Evolutionary conservation across 73 alveolate genomes (phyloP).

Genomic region (Effrenium voratum): DNA sequence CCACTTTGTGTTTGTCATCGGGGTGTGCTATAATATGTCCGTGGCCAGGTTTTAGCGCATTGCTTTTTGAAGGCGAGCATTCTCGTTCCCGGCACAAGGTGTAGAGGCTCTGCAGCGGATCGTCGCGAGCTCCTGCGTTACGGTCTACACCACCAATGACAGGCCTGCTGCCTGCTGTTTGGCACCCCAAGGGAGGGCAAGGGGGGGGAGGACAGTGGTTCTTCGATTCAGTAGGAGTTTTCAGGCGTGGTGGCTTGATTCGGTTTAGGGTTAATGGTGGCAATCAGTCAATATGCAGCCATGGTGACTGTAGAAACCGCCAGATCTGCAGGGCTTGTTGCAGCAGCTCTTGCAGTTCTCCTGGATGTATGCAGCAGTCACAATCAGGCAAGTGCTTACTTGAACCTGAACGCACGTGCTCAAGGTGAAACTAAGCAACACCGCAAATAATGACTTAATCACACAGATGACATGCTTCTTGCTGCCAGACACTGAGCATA

Average conservation of each 20-base stretch:
- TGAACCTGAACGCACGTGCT: too few relatives aligned
- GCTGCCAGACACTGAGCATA: too few relatives aligned
- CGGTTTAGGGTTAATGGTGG: background rate
- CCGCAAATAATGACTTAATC: too few relatives aligned
- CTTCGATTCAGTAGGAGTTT: background rate
- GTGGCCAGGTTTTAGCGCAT: too few relatives aligned
- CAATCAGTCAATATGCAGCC: background rate
- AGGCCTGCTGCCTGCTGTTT: background rate
- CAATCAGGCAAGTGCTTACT: too few relatives aligned
- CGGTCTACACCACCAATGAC: slow-evolving; percentile 59
- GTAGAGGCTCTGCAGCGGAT: slow-evolving; percentile 49
- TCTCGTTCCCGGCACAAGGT: background rate
- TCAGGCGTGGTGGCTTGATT: background rate
- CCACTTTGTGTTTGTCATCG: too few relatives aligned
- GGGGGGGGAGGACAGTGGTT: background rate
- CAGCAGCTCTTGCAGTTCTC: background rate
- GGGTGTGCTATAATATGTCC: too few relatives aligned
- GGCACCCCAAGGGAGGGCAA: background rate
- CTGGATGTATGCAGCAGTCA: background rate
- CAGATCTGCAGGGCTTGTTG: background rate
- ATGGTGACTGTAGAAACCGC: background rate
- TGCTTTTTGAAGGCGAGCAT: too few relatives aligned
- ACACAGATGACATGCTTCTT: too few relatives aligned
- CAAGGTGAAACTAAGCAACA: too few relatives aligned
- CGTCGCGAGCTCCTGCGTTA: slow-evolving; percentile 36